A percentile compares a stretch with the other conserved stretches of the same genome.
phyloP scores from a whole-genome alignment of 495 filamentous ascomycete species.

The Penicillium crystallinum region DNA sequence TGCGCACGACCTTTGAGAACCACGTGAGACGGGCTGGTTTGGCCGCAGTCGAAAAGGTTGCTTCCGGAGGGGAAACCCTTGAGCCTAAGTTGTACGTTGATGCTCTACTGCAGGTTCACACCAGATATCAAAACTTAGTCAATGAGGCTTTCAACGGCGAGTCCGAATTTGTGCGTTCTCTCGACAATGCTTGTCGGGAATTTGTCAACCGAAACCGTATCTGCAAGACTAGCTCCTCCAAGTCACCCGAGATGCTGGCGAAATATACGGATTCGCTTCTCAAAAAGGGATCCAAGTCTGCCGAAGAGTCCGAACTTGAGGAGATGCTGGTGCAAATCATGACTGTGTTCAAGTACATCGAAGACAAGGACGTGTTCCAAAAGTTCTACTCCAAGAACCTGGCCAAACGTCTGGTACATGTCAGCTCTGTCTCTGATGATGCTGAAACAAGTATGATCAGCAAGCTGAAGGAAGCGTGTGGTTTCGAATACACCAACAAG shows the following conservation, averaged over 20 bases:
- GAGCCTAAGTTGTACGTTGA: slow-evolving; percentile 97
- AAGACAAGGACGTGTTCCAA: slow-evolving; percentile 99
- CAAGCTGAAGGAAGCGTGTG: slow-evolving; percentile 97
- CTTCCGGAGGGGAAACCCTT: slow-evolving; percentile 79
- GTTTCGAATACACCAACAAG: slow-evolving; percentile 99
- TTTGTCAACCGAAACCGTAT: slow-evolving; percentile 97
- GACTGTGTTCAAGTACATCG: slow-evolving; percentile 99
- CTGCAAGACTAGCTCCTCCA: slow-evolving; percentile 85
- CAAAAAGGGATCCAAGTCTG: slow-evolving; percentile 84
- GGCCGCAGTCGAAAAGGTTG: slow-evolving; percentile 84
- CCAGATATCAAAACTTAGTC: slow-evolving; percentile 85
- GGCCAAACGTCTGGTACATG: slow-evolving; percentile 89
- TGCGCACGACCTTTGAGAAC: slow-evolving; percentile 82
- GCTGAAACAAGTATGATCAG: slow-evolving; percentile 99
- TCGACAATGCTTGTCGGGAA: slow-evolving; percentile 96
- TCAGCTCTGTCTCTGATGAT: slow-evolving; percentile 91
- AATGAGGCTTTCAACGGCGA: slow-evolving; percentile 91
- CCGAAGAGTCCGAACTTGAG: slow-evolving; percentile 91
- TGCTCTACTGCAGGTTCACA: slow-evolving; percentile 88
- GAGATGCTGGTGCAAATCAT: slow-evolving; percentile 90
- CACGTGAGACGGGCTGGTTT: slow-evolving; percentile 89
- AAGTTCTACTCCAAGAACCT: slow-evolving; percentile 98
- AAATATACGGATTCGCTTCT: slow-evolving; percentile 94
- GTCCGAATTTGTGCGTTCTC: slow-evolving; percentile 91
- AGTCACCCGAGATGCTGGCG: slow-evolving; percentile 88